phyloP scores from a whole-genome alignment of 1,284 basidiomycete genomes.

The Irpex rosettiformis region DNA sequence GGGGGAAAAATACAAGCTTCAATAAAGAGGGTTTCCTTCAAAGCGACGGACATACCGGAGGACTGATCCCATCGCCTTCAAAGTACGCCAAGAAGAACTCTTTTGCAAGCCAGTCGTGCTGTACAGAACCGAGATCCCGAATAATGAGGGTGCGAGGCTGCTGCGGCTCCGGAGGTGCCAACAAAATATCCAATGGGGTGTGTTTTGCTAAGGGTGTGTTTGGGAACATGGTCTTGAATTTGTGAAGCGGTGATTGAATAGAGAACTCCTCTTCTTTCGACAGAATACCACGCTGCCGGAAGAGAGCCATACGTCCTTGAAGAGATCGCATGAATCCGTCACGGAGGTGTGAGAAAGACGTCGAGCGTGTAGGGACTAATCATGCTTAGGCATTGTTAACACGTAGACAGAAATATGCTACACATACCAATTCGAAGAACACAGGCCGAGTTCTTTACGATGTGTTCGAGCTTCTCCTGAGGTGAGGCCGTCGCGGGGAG shows the following conservation, averaged over 20 bases:
- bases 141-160: conserved; percentile 59
- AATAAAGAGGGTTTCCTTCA: not conserved
- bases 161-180: conserved; percentile 48
- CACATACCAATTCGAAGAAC: conserved; percentile 64
- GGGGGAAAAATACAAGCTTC: not conserved
- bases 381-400: not conserved
- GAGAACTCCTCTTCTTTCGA: conserved; percentile 54
- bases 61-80: conserved; percentile 65
- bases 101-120: conserved; percentile 70
- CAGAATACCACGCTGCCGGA: conserved; percentile 47
- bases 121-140: conserved; percentile 66
- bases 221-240: conserved; percentile 75
- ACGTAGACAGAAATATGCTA: conserved; percentile 1
- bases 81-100: conserved; percentile 76
- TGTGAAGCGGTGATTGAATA: conserved; percentile 61
- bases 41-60: conserved; percentile 62
- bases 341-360: conserved; percentile 78
- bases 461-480: conserved; percentile 68
- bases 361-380: conserved; percentile 77
- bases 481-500: conserved; percentile 46
- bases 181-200: conserved; percentile 62
- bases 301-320: conserved; percentile 58
- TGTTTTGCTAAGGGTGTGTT: conserved; percentile 63
- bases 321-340: conserved; percentile 84
- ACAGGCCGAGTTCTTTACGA: conserved; percentile 67